Percentiles rank a stretch among this genome's conserved stretches.
Conservation (phyloP, 805 yeast genomes). For the Pichia heedii region DNA sequence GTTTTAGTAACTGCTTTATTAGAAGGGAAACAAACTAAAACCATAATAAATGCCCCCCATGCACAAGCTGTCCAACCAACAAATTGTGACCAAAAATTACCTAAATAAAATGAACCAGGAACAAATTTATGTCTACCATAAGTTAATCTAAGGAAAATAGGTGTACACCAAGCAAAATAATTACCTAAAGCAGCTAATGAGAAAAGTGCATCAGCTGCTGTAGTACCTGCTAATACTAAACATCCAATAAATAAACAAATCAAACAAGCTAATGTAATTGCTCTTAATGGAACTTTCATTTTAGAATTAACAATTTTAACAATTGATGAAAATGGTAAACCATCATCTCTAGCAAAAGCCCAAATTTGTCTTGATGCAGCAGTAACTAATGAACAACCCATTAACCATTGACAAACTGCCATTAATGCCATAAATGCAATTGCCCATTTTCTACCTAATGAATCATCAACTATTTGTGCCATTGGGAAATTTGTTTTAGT, state of each 20-base stretch:
- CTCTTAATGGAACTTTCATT: conserved; percentile 51
- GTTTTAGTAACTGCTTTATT: conserved; percentile 26
- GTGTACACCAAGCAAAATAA: conserved; percentile 51
- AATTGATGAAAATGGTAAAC: conserved; percentile 49
- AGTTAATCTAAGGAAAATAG: conserved; percentile 42
- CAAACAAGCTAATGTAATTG: conserved; percentile 42
- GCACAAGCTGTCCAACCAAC: conserved; percentile 37
- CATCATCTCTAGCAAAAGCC: conserved; percentile 71
- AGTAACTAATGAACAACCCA: conserved; percentile 53
- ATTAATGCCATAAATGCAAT: conserved; percentile 50
- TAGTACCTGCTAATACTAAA: conserved; percentile 43
- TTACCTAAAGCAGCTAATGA: conserved; percentile 52
- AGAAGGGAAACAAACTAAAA: conserved; percentile 53
- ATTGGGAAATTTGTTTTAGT: conserved; percentile 48
- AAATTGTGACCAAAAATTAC: conserved; percentile 35
- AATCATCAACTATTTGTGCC: conserved; percentile 53
- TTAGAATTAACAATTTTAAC: conserved; percentile 47
- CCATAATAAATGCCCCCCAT: conserved; percentile 43
- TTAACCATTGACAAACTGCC: conserved; percentile 51
- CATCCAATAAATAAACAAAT: conserved; percentile 43
- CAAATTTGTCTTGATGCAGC: conserved; percentile 65
- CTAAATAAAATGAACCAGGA: conserved; percentile 60
- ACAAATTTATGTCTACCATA: conserved; percentile 38
- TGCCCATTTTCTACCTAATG: conserved; percentile 57
- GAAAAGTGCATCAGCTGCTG: conserved; percentile 59